Conservation (phyloP, 257 asterid species). For the Asclepias syriaca region DNA sequence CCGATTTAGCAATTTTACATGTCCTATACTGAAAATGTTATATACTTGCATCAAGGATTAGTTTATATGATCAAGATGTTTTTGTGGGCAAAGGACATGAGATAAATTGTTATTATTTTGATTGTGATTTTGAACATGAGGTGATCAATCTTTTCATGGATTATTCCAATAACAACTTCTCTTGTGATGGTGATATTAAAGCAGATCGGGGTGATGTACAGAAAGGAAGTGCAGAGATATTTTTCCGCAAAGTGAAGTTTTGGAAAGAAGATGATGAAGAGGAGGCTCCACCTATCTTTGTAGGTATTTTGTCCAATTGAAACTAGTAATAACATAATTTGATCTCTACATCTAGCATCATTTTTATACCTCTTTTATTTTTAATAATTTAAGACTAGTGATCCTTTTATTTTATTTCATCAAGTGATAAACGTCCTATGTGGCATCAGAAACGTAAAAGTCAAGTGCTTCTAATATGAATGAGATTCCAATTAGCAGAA, state of each 20-base stretch:
- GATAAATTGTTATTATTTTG: not conserved
- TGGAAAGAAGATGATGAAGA: constrained; percentile 97
- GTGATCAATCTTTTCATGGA: not conserved
- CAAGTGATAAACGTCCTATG: not conserved
- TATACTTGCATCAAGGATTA: not conserved
- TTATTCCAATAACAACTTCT: not conserved
- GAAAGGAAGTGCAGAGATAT: constrained; percentile 96
- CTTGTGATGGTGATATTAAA: not conserved
- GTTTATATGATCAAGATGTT: not conserved
- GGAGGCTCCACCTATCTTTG: constrained; percentile 99
- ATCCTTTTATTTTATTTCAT: not conserved
- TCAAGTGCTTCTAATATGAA: not conserved
- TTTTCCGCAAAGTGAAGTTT: constrained; percentile 98
- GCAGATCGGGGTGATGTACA: constrained; percentile 93
- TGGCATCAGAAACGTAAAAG: not conserved
- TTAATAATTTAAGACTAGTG: not conserved
- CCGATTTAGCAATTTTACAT: not conserved
- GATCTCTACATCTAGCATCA: no score
- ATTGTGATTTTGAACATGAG: not conserved
- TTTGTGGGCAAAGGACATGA: not conserved
- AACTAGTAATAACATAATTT: not conserved
- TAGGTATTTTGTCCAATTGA: constrained; percentile 50
- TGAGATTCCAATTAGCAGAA: not conserved
- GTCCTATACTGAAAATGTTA: not conserved
- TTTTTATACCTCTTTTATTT: not conserved